Base-by-base conservation (phyloP, 2,329 filamentous ascomycete species). In the Penicillium italicum region DNA sequence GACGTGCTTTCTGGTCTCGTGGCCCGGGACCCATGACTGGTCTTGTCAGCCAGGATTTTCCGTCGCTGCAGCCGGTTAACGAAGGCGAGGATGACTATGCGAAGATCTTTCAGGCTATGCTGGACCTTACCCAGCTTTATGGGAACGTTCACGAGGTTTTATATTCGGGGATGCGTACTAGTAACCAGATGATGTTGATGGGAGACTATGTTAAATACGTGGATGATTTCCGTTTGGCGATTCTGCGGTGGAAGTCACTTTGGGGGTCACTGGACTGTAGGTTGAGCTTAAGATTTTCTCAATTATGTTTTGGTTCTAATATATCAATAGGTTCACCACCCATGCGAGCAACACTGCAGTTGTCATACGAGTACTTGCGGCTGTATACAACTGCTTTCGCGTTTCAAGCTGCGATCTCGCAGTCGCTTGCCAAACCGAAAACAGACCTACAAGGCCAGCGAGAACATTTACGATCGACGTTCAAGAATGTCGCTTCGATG, bases 381-480 rank as follows among this genome's bases (percentile, higher is more conserved):
- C 78, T 90, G 0, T 90, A 90, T 68, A 88, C 87, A 47, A 89
- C 89, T 56, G 87, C 87, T 0, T 90, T 90, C 66, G 87, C 87
- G 1, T 90, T 90, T 62, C 87, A 90, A 67, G 87, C 87, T 3
- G 88, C 85, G 0, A 83, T 82, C 47, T 83, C 72, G 62, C 81
- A 79, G 65, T 81, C 71, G 53, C 72, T 73, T 60, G 78, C 69
- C 55, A 74, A 75, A 63, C 67, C 69, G 44, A 71, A 72, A 61
- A 65, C 67, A 20, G 66, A 76, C 59, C 62, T 68, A 37, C 61
- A 68, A 47, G 65, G 68, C 40, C 68, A 73, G 60, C 66, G 72
- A 61, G 70, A 78, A 40, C 73, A 76, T 56, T 62, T 77, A 14
- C 68, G 73, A 46, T 71, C 74, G 8, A 75, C 75, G 7, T 83